phyloP scores from a whole-genome alignment of 352 stramenopile genomes.

The Globisporangium solare region DNA sequence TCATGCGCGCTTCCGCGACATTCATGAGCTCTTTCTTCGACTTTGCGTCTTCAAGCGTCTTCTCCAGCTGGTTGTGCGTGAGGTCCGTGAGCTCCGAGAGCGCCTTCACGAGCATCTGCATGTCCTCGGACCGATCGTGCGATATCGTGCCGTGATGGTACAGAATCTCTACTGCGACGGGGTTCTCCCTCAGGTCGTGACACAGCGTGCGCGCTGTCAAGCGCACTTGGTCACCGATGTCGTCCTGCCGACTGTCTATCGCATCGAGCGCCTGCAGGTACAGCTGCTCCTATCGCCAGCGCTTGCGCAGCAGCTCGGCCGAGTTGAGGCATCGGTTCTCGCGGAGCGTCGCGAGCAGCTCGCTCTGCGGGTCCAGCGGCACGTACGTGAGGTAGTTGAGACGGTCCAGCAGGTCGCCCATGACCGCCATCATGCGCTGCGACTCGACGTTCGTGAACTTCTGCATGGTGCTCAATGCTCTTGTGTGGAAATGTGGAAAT shows the following conservation, averaged over 20 bases:
- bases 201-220: constrained; percentile 59
- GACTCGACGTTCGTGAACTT: constrained; percentile 89
- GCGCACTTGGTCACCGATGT: constrained; percentile 79
- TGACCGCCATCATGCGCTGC: constrained; percentile 84
- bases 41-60: constrained; percentile 82
- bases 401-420: constrained; percentile 79
- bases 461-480: constrained; percentile 38
- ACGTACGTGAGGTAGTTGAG: constrained; percentile 87
- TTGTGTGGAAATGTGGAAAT: too few relatives aligned
- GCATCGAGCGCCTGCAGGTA: constrained; percentile 54
- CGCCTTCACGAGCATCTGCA: constrained; percentile 69
- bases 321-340: constrained; percentile 59
- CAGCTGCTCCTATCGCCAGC: constrained; percentile 80
- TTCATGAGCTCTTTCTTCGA: constrained; percentile 80
- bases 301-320: constrained; percentile 55
- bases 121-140: constrained; percentile 55
- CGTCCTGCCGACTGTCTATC: constrained; percentile 50
- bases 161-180: constrained; percentile 68
- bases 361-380: constrained; percentile 48
- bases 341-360: constrained; percentile 50
- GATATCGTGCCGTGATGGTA: constrained; percentile 55
- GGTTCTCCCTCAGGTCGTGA: constrained; percentile 66
- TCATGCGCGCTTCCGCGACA: constrained; percentile 68
- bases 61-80: constrained; percentile 70
- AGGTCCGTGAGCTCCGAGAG: constrained; percentile 82